A percentile compares a stretch with the other conserved stretches of the same genome.
These are phyloP conservation scores for Amanita polypyramis DNA, from an alignment of 768 basidiomycete genomes.

Conservation along the genomic window DNA sequence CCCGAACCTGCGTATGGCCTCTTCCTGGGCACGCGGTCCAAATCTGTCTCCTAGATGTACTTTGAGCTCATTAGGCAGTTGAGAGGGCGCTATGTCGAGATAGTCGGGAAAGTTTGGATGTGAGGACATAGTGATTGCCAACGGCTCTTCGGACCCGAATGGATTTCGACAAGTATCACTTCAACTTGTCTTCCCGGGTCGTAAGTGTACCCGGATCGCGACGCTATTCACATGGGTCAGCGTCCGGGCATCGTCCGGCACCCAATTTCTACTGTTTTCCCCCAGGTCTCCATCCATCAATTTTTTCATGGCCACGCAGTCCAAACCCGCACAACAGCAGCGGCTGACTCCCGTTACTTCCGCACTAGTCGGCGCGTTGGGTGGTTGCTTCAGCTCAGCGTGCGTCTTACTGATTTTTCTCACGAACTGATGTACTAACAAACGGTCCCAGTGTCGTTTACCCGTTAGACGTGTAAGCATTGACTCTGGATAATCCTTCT, in stretches of 20 bases:
- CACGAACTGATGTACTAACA: conserved; percentile 7
- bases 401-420: conserved; percentile 31
- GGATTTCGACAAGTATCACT: too few relatives aligned
- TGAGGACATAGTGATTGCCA: neutral
- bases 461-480: conserved; percentile 83
- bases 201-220: too few relatives aligned
- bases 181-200: too few relatives aligned
- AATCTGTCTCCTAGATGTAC: conserved; percentile 13
- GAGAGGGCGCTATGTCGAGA: conserved; percentile 25
- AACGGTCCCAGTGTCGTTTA: conserved; percentile 63
- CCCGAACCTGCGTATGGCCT: conserved; percentile 61
- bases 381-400: conserved; percentile 91
- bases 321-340: conserved; percentile 50
- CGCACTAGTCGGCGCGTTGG: conserved; percentile 87
- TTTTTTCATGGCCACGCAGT: conserved; percentile 35
- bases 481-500: conserved; percentile 1
- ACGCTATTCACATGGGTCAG: neutral
- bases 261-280: conserved; percentile 10
- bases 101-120: conserved; percentile 31
- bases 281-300: neutral
- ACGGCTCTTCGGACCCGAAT: too few relatives aligned
- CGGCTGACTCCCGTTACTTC: conserved; percentile 80
- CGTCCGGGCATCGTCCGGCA: neutral
- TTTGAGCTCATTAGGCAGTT: conserved; percentile 9
- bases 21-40: conserved; percentile 31